A percentile compares a stretch with the other conserved stretches of the same genome.
Conservation (phyloP, 1,139 yeast species). For the Wickerhamomyces sp. region DNA sequence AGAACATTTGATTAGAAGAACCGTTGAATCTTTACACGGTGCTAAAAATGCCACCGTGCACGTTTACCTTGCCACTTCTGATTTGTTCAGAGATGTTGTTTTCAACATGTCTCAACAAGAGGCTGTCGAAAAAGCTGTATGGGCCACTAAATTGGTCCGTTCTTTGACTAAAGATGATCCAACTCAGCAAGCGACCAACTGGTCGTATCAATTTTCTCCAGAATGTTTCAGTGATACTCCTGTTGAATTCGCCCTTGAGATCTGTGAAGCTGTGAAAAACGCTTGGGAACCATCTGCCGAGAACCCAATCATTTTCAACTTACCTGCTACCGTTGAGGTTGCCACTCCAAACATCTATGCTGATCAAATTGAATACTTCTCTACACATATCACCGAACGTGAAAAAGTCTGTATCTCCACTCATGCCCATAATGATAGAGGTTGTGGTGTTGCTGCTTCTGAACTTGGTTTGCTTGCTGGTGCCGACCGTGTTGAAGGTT, state of each 20-base stretch:
- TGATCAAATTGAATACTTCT: slow-evolving; percentile 91
- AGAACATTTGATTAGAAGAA: slow-evolving; percentile 81
- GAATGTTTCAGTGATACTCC: slow-evolving; percentile 92
- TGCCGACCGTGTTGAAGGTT: slow-evolving; percentile 97
- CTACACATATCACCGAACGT: slow-evolving; percentile 72
- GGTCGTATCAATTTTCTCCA: slow-evolving; percentile 94
- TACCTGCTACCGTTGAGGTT: slow-evolving; percentile 98
- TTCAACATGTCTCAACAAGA: slow-evolving; percentile 82
- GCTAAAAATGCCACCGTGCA: slow-evolving; percentile 90
- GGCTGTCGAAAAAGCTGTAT: slow-evolving; percentile 74
- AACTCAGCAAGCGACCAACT: slow-evolving; percentile 58
- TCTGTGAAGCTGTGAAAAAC: slow-evolving; percentile 90
- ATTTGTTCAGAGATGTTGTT: slow-evolving; percentile 84
- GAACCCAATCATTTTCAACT: slow-evolving; percentile 85
- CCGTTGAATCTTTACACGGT: slow-evolving; percentile 84
- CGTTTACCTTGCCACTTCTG: slow-evolving; percentile 88
- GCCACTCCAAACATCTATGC: slow-evolving; percentile 92
- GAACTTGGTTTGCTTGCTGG: slow-evolving; percentile 94
- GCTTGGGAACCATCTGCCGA: slow-evolving; percentile 90
- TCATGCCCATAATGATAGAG: slow-evolving; percentile 96
- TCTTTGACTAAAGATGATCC: slow-evolving; percentile 88
- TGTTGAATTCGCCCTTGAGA: slow-evolving; percentile 72
- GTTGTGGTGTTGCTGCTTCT: slow-evolving; percentile 97
- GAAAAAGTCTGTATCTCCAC: slow-evolving; percentile 84
- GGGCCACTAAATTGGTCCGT: slow-evolving; percentile 75